Base-by-base conservation (phyloP, 2,329 filamentous ascomycete species). In the Colletotrichum scovillei region DNA sequence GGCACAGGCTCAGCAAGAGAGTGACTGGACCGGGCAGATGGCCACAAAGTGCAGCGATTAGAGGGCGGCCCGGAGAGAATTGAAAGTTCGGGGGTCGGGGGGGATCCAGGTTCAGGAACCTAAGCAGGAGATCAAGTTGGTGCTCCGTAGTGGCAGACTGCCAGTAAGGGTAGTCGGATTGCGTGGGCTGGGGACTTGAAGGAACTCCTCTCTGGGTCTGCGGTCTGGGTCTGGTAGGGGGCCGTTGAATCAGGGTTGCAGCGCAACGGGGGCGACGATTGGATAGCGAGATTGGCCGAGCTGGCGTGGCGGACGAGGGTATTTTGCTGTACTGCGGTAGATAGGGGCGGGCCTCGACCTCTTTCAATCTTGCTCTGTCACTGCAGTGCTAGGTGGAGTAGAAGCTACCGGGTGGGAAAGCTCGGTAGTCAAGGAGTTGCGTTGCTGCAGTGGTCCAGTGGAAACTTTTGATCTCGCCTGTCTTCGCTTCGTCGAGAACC, bases 221-320 rank as follows among this genome's bases (percentile, higher is more conserved):
- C 38, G 14, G 38, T 59, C 62, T 72, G 74, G 72, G 74, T 64
- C 72, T 67, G 67, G 72, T 67, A 59, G 69, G 74, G 72, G 67
- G 62, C 30, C 57, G 49, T 63, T 62, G 68, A 58, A 74, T 73
- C 72, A 74, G 68, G 62, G 60, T 74, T 72, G 70, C 74, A 74
- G 67, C 63, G 59, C 63, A 75, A 73, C 72, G 73, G 65, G 56
- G 42, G 69, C 66, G 38, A 60, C 65, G 63, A 73, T 76, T 76
- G 74, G 74, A 69, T 59, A 57, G 62, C 62, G 71, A 73, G 71
- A 73, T 73, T 73, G 71, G 60, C 71, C 52, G 67, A 69, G 70
- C 71, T 73, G 71, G 67, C 67, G 70, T 73, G 60, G 67, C 67
- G 49, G 67, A 71, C 71, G 71, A 73, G 71, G 71, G 71, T 73